Base-by-base conservation (phyloP, 1,284 basidiomycete species). In the Cryptococcus hybrid region DNA sequence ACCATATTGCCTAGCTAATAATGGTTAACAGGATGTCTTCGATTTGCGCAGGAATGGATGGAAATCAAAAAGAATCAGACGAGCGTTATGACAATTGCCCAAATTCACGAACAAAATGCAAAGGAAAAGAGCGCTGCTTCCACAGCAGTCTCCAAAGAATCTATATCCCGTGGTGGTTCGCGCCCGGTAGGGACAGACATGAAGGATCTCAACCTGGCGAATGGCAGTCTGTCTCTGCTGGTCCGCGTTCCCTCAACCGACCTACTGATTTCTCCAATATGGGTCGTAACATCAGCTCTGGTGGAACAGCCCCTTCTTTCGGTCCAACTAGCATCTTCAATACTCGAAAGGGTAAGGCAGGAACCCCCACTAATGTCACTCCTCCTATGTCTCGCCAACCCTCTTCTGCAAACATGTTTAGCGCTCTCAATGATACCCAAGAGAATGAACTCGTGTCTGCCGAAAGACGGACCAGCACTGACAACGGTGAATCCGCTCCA, bases 401-500 rank as follows among this genome's bases (percentile, higher is more conserved):
- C 65, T 93, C 90, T 47, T 86, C 80, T 56, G 83, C 84, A 61
- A 96, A 95, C 78, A 94, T 92, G 88, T 94, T 94, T 81, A 83
- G 83, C 57, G 86, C 85, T 13, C 84, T 89, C 81, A 85, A 90
- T 51, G 84, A 82, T 65, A 81, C 84, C 30, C 74, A 80, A 2
- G 85, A 85, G 36, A 34, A 15, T 8, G 8, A 12, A 4, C 70
- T 80, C n/a, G 65, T 76, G 7, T 59, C 69, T 7, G 62, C 71
- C 69, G 48, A 18, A 15, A 45, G 60, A 39, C 53, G 59, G 71
- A 77, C 79, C 57, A 53, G 64, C 34, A 64, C 69, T 4, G 66
- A 79, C 6, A 79, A 77, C 4, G 70, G 73, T 1, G 78, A 80
- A 3, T 76, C 79, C 12, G 78, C 79, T 54, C 77, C 83, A 24